phyloP scores from a whole-genome alignment of 2,329 filamentous ascomycete genomes.

The Trichoderma asperellum region DNA sequence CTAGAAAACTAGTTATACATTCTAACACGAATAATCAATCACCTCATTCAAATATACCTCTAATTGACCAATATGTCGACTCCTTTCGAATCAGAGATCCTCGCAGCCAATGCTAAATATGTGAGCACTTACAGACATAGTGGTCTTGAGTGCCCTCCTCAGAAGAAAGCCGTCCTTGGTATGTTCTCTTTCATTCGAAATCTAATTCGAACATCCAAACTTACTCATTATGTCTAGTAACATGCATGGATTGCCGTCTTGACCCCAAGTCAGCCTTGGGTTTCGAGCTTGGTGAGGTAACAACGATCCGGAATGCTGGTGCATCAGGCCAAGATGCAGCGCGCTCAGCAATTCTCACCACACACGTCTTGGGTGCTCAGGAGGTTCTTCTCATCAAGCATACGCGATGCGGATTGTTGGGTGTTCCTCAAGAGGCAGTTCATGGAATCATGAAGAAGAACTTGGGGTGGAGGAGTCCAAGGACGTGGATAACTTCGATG shows the following conservation, averaged over 20 bases:
- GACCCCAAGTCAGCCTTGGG: conserved; percentile 2
- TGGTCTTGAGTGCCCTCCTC: conserved; percentile 13
- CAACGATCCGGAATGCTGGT: conserved; percentile 8
- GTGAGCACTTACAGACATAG: conserved; percentile 16
- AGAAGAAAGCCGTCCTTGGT: neutral
- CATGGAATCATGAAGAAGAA: conserved; percentile 11
- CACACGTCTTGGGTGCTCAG: conserved; percentile 1
- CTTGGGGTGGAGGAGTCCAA: neutral
- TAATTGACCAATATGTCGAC: neutral
- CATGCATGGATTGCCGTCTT: conserved; percentile 19
- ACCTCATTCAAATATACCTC: neutral
- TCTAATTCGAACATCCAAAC: neutral
- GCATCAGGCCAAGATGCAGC: conserved; percentile 7
- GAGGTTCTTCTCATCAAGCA: conserved; percentile 16
- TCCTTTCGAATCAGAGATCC: neutral
- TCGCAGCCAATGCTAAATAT: conserved; percentile 15
- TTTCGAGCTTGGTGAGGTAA: conserved; percentile 4
- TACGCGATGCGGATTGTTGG: neutral
- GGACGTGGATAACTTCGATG: conserved; percentile 1
- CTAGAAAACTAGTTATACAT: neutral
- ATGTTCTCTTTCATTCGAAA: neutral
- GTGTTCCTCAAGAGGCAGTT: neutral
- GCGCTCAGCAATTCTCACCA: conserved; percentile 4
- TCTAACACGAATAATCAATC: neutral
- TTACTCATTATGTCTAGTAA: neutral